Base-by-base conservation (phyloP, 768 basidiomycete genomes). In the Hygrophorus russula region DNA sequence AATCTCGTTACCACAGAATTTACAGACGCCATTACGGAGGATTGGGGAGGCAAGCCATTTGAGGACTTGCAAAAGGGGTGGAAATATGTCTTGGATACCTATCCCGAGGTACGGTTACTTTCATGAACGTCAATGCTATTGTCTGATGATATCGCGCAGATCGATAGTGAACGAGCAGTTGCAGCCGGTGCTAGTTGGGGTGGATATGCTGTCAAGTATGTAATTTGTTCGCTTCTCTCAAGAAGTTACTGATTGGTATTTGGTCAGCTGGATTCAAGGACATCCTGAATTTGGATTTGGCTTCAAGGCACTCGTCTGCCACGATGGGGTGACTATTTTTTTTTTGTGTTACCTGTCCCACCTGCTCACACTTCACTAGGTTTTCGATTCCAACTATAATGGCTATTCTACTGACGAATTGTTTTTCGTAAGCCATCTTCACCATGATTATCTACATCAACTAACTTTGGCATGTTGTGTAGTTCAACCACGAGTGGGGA, bases 321-420 rank as follows among this genome's bases (percentile, higher is more conserved):
- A 98, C 54, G 94, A 99, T 55, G 94, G 94, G 7, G 86, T 91
- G 57, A 48, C 55, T 38, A 15, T 8, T 27, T 19, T 43, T 17
- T 8, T 18, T 17, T 31, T 10, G 41, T 12, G 39, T 36, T 15
- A 18, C 11, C 28, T 14, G 33, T 11, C 41, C 36, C 20, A 14
- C 44, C 39, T 39, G 7, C 14, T 18, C 8, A 14, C 12, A 41
- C 4, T 18, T 18, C 44, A 7, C 8, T 38, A 80, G 79, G 74
- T 85, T 18, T 91, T 92, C 51, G 84, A 89, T 53, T 69, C 81
- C 3, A 69, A 61, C 6, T 84, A 84, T 60, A 82, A 82, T 37
- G 89, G 82, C n/a, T 91, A 80, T 56, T 76, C 82, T 11, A 97
- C 92, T 8, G 93, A 97, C 41, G 89, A 93, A 54, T 71, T 93